Base-by-base conservation (phyloP, 2,329 filamentous ascomycete genomes). In the Penicillium palitans region DNA sequence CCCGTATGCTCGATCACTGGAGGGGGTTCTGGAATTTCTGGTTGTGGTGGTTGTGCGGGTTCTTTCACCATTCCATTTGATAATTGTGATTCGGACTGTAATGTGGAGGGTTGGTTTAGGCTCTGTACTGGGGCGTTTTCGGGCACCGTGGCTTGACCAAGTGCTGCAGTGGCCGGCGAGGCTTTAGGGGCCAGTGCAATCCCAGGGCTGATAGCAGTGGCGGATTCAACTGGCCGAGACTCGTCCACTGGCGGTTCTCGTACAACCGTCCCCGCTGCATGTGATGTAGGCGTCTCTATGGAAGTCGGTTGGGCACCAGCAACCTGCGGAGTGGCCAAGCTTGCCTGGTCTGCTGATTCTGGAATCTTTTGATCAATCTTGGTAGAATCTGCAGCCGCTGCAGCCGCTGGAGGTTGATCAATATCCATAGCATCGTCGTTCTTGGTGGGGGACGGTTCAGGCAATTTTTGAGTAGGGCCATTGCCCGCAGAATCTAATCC, bases 1-100 rank as follows among this genome's bases (percentile, higher is more conserved):
- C 82, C 81, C 10, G 82, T 81, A 31, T 83, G 73, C 67, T 80
- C 81, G 61, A 81, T 77, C 15, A 77, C 66, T 55, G 73, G 68
- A 47, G 72, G 72, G n/a, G 68, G 62, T 25, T 66, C 65, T 25
- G 70, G 69, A 31, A 68, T 59, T 39, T 67, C 66, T 4, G 72
- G 64, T 56, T 67, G 63, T 53, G 60, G 65, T 4, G 72, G 64
- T 56, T 67, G 63, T 55, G 61, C 53, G 37, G 68, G 55, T 50
- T 67, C 55, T n/a, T 58, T 64, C 51, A 54, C 60, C 52, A 49
- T 27, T 25, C 48, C 50, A 56, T 44, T 31, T 55, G 61, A 37
- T 55, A 56, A 46, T 56, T 66, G 56, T 21, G 29, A 25, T 48
- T 46, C 42, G 42, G 21, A 8, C n/a, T 29, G 50, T n/a, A 33